These are phyloP conservation scores for Cordia subcordata DNA, from an alignment of 257 asterid genomes.

Conservation along the genomic window DNA sequence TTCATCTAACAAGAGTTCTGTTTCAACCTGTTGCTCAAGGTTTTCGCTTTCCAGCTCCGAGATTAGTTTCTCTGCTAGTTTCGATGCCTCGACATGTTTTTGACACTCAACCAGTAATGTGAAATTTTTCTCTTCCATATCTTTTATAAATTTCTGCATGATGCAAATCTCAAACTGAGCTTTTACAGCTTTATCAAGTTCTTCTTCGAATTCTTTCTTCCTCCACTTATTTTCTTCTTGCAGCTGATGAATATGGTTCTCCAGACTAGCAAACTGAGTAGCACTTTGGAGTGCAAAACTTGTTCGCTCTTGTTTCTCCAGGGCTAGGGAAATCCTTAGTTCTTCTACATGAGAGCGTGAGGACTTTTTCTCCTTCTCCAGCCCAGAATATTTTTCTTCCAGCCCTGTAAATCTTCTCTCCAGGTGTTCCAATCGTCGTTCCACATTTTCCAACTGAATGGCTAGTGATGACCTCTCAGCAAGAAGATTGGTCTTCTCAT, in stretches of 20 bases:
- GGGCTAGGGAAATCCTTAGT: conserved; percentile 47
- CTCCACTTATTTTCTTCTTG: conserved; percentile 71
- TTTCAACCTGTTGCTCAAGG: conserved; percentile 94
- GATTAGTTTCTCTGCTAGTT: conserved; percentile 75
- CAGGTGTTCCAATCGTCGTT: conserved; percentile 44
- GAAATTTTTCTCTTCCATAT: conserved; percentile 81
- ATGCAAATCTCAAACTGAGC: conserved; percentile 82
- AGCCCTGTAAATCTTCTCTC: conserved; percentile 60
- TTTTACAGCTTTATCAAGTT: conserved; percentile 64
- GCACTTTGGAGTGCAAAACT: conserved; percentile 45
- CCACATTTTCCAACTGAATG: conserved; percentile 58
- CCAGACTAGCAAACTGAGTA: conserved; percentile 54
- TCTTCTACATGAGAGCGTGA: conserved; percentile 56
- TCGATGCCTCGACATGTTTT: conserved; percentile 86
- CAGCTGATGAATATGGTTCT: conserved; percentile 59
- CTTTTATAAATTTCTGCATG: conserved; percentile 82
- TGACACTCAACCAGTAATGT: conserved; percentile 72
- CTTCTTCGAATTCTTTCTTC: conserved; percentile 72
- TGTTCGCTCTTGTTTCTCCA: conserved; percentile 66
- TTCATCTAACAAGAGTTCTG: conserved; percentile 77
- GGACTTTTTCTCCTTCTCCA: conserved; percentile 69
- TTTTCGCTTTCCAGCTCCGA: conserved; percentile 86
- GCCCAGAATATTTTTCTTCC: conserved; percentile 62
- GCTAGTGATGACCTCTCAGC: conserved; percentile 55
- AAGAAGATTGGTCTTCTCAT: conserved; percentile 56